Base-by-base conservation (phyloP, 495 filamentous ascomycete genomes). In the Delitschia confertaspora region DNA sequence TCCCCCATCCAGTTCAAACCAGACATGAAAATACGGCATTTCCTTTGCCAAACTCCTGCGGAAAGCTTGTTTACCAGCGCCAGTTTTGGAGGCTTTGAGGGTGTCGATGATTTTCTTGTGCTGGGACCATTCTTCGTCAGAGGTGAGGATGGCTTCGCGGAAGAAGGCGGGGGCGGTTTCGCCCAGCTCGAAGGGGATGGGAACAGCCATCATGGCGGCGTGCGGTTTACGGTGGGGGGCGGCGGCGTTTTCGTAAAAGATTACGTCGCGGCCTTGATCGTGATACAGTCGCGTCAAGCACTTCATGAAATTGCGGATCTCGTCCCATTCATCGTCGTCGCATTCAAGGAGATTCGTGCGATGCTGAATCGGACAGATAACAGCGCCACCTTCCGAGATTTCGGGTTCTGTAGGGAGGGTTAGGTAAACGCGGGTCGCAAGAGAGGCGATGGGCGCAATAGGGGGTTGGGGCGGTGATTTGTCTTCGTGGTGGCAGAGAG, bases 241-340 rank as follows among this genome's bases (percentile, higher is more conserved):
- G 5, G 87, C 88, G 7, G 93, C 91, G 57, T 95, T 95, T 54
- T 98, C 91, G 70, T 96, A 96, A 69, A 98, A 98, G 37, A 98
- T 69, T 2, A 96, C 93, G 56, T 87, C 85, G 26, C 82, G 79
- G 20, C 83, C 86, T 57, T 91, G 87, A 20, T 85, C 80, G 64
- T 88, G 83, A 62, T 96, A 96, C 76, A 93, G 77, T 34, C 88
- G 78, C 1, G 80, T 95, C 22, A 98, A 74, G 57, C 76, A 83
- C 67, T 98, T 98, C 88, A 96, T 96, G 64, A 98, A 98, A 63
- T 98, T 98, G 62, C 69, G 81, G 27, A 98, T 85, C 59, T 98
- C 91, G 55, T 98, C 91, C 91, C 93, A 98, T 61, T 98, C 91
- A 56, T 96, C 93, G 58, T 96, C 93, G 59, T 96, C 93, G 59